Percentiles rank a stretch among this genome's conserved stretches.
Conservation (phyloP, 345 rosid species). For the Brassica cretica region DNA sequence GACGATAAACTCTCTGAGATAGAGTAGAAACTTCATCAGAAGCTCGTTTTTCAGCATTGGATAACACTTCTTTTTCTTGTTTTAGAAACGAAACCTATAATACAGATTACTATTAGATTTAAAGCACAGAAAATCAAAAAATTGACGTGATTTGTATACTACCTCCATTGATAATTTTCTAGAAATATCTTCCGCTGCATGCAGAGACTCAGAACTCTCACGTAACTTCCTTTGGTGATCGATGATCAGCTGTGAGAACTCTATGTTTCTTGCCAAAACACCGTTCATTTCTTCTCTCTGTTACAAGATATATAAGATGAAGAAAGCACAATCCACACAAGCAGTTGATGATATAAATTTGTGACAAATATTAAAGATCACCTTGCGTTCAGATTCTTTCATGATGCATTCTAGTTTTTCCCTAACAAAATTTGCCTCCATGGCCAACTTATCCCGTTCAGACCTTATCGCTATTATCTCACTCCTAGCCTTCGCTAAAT, state of each 20-base stretch:
- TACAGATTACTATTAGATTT: constrained; percentile 23
- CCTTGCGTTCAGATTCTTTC: constrained; percentile 87
- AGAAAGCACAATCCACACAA: constrained; percentile 20
- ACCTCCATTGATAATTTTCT: constrained; percentile 91
- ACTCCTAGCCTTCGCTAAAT: constrained; percentile 69
- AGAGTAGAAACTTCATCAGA: constrained; percentile 79
- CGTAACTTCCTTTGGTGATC: constrained; percentile 80
- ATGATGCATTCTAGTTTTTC: constrained; percentile 68
- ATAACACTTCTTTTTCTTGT: constrained; percentile 74
- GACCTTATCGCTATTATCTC: constrained; percentile 61
- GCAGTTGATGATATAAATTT: constrained; percentile 4
- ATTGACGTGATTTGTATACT: constrained; percentile 4
- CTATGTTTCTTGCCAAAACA: constrained; percentile 77
- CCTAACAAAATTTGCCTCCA: constrained; percentile 70
- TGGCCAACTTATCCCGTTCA: constrained; percentile 76
- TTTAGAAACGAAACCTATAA: constrained; percentile 68
- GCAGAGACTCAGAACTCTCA: constrained; percentile 71
- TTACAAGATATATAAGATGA: constrained; percentile 22
- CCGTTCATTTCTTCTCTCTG: constrained; percentile 71
- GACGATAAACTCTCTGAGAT: constrained; percentile 76
- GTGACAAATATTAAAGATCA: constrained; percentile 33
- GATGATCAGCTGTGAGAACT: constrained; percentile 74
- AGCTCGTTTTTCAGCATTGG: constrained; percentile 90
- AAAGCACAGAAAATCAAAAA: neutral
- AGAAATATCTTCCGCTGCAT: constrained; percentile 70